Conservation (phyloP, 306 rosid genomes). For the Lathyrus aphaca region DNA sequence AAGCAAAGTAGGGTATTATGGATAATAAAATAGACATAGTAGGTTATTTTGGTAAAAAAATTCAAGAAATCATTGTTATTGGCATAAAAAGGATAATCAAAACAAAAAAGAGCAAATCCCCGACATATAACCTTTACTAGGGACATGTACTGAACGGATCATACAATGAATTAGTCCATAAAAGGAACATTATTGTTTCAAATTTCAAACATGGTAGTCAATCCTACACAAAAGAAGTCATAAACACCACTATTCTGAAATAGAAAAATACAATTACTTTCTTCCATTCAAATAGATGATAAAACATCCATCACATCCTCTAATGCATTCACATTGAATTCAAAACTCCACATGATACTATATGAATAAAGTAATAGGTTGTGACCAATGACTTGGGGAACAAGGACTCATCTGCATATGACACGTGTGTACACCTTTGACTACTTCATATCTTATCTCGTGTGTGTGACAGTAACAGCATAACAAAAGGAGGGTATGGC, state of each 20-base stretch:
- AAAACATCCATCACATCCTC: background rate
- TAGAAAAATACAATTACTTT: background rate
- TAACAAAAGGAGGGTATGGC: constrained; percentile 21
- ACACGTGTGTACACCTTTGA: constrained; percentile 20
- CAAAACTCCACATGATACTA: background rate
- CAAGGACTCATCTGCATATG: background rate
- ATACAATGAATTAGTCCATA: background rate
- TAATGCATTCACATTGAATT: constrained; percentile 32
- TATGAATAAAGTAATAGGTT: background rate
- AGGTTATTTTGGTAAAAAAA: too few species aligned
- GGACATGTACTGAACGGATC: constrained; percentile 28
- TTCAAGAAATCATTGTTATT: constrained; percentile 6
- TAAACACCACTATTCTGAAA: background rate
- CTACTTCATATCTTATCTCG: constrained; percentile 5
- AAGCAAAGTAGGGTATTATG: too few species aligned
- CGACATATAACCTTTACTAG: background rate
- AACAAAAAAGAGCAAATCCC: constrained; percentile 6
- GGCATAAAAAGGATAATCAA: background rate
- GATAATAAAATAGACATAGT: too few species aligned
- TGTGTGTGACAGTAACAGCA: too few species aligned
- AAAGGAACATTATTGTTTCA: constrained; percentile 8
- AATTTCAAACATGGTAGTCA: constrained; percentile 23
- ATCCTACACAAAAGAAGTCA: background rate
- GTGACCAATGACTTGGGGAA: constrained; percentile 21
- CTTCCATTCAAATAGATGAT: background rate